Percentiles rank a stretch among this genome's conserved stretches.
Conservation (phyloP, 2,329 filamentous ascomycete species). For the Aspergillus quadricinctus region DNA sequence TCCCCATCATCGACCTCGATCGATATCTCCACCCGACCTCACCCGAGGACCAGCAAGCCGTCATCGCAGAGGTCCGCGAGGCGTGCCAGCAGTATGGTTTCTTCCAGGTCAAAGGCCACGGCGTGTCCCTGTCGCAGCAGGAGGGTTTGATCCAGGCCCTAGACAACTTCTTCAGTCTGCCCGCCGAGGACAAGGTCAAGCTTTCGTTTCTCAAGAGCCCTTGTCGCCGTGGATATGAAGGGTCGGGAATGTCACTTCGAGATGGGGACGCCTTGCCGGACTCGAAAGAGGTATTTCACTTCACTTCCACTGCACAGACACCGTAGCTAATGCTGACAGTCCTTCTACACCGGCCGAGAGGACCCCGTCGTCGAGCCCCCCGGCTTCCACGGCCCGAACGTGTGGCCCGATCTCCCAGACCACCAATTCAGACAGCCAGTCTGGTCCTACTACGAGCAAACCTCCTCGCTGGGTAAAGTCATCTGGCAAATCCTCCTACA, state of each 20-base stretch:
- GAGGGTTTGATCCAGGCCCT: slow-evolving; percentile 37
- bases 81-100: slow-evolving; percentile 48
- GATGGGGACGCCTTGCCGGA: slow-evolving; percentile 21
- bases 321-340: no score
- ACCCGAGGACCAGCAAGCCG: slow-evolving; percentile 6
- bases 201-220: slow-evolving; percentile 19
- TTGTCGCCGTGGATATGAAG: slow-evolving; percentile 24
- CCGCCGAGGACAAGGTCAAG: slow-evolving; percentile 16
- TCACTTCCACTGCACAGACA: no score
- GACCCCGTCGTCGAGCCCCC: not conserved
- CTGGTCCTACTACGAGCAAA: slow-evolving; percentile 20
- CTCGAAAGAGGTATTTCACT: slow-evolving; percentile 27
- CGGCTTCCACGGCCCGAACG: slow-evolving; percentile 29
- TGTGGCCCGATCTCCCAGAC: slow-evolving; percentile 28
- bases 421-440: slow-evolving; percentile 25
- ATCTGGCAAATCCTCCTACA: not conserved
- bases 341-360: slow-evolving; percentile 4
- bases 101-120: slow-evolving; percentile 50
- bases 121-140: slow-evolving; percentile 40
- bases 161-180: slow-evolving; percentile 47
- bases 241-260: slow-evolving; percentile 10
- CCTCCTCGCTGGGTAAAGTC: not conserved
- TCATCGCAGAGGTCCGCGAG: slow-evolving; percentile 36
- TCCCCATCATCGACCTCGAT: slow-evolving; percentile 2
- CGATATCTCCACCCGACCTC: slow-evolving; percentile 1